These are phyloP conservation scores for Stephanodiscus minutulus DNA, from an alignment of 108 stramenopile genomes.

Conservation along the genomic window DNA sequence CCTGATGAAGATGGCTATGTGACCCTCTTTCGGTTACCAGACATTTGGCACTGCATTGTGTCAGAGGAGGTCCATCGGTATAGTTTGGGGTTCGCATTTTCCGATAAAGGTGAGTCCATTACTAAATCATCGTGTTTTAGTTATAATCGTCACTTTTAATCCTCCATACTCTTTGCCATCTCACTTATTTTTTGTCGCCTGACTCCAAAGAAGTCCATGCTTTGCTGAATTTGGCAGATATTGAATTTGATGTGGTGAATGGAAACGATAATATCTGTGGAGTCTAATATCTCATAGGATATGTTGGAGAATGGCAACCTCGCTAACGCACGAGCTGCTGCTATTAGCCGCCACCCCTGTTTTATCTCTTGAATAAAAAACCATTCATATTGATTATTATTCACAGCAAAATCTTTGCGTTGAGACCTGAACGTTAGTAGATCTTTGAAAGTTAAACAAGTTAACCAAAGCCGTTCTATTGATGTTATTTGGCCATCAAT, in stretches of 20 bases:
- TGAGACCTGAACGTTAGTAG: too few species aligned
- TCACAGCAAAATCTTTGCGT: too few species aligned
- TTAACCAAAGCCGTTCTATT: not conserved
- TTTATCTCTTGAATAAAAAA: not conserved
- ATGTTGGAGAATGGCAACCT: not conserved
- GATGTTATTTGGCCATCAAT: not conserved
- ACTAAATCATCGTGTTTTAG: too few species aligned
- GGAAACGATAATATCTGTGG: slow-evolving; percentile 2
- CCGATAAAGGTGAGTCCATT: too few species aligned
- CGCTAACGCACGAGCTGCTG: not conserved
- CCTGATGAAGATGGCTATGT: slow-evolving; percentile 50
- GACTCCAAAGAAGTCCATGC: slow-evolving; percentile 47
- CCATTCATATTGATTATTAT: not conserved
- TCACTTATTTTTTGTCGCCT: too few species aligned
- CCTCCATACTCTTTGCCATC: too few species aligned
- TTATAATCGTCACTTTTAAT: too few species aligned
- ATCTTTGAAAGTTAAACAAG: not conserved
- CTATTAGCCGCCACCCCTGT: not conserved
- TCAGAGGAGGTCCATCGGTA: slow-evolving; percentile 55
- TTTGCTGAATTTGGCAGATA: slow-evolving; percentile 35
- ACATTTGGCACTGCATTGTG: slow-evolving; percentile 48
- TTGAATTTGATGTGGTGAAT: slow-evolving; percentile 35
- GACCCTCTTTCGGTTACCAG: slow-evolving; percentile 44
- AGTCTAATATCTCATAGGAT: not conserved
- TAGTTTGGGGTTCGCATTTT: slow-evolving; percentile 55